A percentile compares a stretch with the other conserved stretches of the same genome.
Conservation (phyloP, 2,329 filamentous ascomycete genomes). For the Neoarthrinium moseri region DNA sequence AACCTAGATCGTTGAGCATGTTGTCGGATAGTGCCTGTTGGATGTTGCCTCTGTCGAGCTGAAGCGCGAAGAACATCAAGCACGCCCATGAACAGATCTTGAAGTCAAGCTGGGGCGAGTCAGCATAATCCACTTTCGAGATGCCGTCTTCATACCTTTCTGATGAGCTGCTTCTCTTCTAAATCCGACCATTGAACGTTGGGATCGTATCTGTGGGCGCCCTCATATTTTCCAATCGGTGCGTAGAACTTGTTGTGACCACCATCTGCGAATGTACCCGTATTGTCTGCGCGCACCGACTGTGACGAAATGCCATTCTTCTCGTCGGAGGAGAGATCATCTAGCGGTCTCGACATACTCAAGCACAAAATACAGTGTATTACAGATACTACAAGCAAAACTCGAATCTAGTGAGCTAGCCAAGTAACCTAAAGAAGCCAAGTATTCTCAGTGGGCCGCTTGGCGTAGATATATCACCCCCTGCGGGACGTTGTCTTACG, state of each 20-base stretch:
- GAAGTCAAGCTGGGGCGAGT: slow-evolving; percentile 35
- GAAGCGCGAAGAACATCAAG: slow-evolving; percentile 52
- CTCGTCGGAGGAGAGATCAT: background rate
- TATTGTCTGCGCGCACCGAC: background rate
- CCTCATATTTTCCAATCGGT: slow-evolving; percentile 12
- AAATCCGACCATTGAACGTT: slow-evolving; percentile 7
- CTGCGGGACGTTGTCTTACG: too few species aligned
- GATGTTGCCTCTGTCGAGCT: slow-evolving; percentile 48
- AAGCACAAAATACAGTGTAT: background rate
- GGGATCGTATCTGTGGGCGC: slow-evolving; percentile 11
- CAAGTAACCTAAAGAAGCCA: too few species aligned
- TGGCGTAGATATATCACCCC: too few species aligned
- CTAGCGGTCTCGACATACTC: background rate
- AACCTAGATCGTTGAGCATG: slow-evolving; percentile 29
- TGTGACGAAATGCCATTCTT: background rate
- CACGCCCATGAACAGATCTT: slow-evolving; percentile 51
- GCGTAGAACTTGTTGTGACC: slow-evolving; percentile 6
- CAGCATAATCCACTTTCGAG: background rate
- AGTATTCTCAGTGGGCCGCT: too few species aligned
- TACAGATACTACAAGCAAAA: too few species aligned
- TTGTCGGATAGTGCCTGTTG: slow-evolving; percentile 32
- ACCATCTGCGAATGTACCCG: slow-evolving; percentile 8
- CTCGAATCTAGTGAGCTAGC: too few species aligned
- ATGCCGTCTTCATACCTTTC: slow-evolving; percentile 5
- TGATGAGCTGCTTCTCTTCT: slow-evolving; percentile 11